These are phyloP conservation scores for Sporisorium scitamineum DNA, from an alignment of 1,284 basidiomycete genomes.

Conservation along the genomic window DNA sequence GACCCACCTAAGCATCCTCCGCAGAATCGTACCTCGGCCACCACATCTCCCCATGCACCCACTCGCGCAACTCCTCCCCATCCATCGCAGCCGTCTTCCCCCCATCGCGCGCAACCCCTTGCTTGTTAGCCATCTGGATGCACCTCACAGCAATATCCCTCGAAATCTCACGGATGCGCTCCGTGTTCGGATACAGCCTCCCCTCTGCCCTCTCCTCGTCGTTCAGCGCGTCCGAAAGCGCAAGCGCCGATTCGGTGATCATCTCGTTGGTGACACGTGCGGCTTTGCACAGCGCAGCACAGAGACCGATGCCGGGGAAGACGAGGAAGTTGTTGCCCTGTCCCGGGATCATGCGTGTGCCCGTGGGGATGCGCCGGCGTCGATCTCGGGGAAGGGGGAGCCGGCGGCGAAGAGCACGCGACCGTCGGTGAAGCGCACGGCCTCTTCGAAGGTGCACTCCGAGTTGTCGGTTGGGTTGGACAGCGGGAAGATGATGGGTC, in stretches of 20 bases:
- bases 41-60: conserved; percentile 67
- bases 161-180: conserved; percentile 63
- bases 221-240: conserved; percentile 82
- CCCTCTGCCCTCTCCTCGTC: conserved; percentile 75
- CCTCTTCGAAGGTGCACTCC: conserved; percentile 81
- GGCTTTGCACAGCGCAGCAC: conserved; percentile 76
- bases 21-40: conserved; percentile 53
- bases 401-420: conserved; percentile 86
- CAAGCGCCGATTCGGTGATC: conserved; percentile 76
- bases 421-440: conserved; percentile 77
- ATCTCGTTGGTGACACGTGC: conserved; percentile 80
- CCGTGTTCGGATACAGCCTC: conserved; percentile 62
- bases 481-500: conserved; percentile 95
- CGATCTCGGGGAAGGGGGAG: conserved; percentile 82
- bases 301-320: conserved; percentile 63
- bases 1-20: conserved; percentile 17
- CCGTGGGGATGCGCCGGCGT: conserved; percentile 72
- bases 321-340: conserved; percentile 86
- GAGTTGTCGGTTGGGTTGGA: conserved; percentile 89
- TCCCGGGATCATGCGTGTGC: conserved; percentile 78
- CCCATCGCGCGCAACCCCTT: conserved; percentile 57
- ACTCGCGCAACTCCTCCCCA: conserved; percentile 58
- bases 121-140: conserved; percentile 64
- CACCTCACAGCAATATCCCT: conserved; percentile 60
- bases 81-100: conserved; percentile 62